Evolutionary conservation across 1,139 yeast genomes (phyloP).

Genomic region (Blastobotrys ciferrii): DNA sequence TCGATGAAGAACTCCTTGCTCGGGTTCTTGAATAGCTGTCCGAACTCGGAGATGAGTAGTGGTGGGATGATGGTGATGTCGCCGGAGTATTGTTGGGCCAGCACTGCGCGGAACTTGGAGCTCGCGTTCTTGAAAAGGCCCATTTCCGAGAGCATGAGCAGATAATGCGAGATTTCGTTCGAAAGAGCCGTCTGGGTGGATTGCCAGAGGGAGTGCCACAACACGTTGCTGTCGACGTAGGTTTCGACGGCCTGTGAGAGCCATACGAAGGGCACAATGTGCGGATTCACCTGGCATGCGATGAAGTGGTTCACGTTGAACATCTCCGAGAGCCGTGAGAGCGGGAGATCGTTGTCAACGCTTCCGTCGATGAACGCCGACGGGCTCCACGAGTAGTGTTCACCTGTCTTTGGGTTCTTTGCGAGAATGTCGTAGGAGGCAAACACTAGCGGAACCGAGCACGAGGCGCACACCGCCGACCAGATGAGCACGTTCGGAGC

Average conservation of each 20-base stretch:
- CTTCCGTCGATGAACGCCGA: conserved; percentile 92
- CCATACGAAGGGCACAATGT: conserved; percentile 80
- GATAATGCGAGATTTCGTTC: conserved; percentile 73
- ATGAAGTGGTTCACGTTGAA: conserved; percentile 95
- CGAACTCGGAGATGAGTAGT: conserved; percentile 55
- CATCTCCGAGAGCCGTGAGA: conserved; percentile 86
- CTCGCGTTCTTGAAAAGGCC: conserved; percentile 73
- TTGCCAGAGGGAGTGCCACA: conserved; percentile 40
- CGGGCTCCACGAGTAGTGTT: conserved; percentile 77
- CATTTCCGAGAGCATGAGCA: conserved; percentile 68
- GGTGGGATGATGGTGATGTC: conserved; percentile 91
- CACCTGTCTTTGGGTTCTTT: conserved; percentile 68
- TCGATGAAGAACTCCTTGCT: conserved; percentile 68
- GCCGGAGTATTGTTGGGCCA: conserved; percentile 87
- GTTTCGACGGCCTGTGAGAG: conserved; percentile 23
- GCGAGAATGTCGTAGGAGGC: conserved; percentile 84
- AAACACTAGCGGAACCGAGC: conserved; percentile 89
- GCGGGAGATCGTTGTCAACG: conserved; percentile 90
- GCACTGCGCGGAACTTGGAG: conserved; percentile 67
- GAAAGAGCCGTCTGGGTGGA: conserved; percentile 59
- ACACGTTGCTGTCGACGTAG: conserved; percentile 67
- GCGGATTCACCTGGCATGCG: conserved; percentile 97
- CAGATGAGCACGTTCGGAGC: conserved; percentile 92
- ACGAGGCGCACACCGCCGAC: conserved; percentile 97
- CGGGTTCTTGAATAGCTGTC: conserved; percentile 73